Evolutionary conservation across 2,329 filamentous ascomycete genomes (phyloP), one percentile per base, ranked within the genome.

Genomic region (Metarhizium album): DNA sequence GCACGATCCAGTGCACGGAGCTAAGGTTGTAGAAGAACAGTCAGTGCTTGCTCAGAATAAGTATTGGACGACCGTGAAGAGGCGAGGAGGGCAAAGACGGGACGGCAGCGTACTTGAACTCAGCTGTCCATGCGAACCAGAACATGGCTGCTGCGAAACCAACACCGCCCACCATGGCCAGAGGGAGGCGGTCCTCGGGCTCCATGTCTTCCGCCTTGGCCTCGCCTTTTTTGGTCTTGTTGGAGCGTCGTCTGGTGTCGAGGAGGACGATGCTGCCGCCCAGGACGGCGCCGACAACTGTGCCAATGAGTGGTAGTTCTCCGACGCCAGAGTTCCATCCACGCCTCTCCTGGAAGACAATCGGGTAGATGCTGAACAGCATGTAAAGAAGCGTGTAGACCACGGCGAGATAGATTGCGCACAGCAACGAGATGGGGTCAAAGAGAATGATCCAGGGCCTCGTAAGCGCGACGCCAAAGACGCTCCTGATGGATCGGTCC

Each of bases 121-220:
- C 64, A 1, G 68, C 72, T 1, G 76, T 78, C 80, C 80, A 83
- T 1, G 79, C 77, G 52, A 83, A 80, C 74, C 75, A 79, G 66
- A 84, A 82, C 53, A 84, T 71, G 11, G 78, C 73, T 13, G 80
- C 60, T 1, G 82, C 79, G 11, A 85, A 69, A 2, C 69, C 64
- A 14, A 78, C 52, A 4, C 73, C 69, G 3, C 74, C 78, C 9
- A 74, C 56, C 55, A 83, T 79, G 27, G 80, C 79, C 4, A 85
- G 67, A 0, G 79, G 76, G 0, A 87, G 70, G 1, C 83, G 75
- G 20, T 75, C 71, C 51, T 79, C 75, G 0, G 75, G 72, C 42
- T 61, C 58, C 13, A 69, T 47, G 23, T 60, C 55, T 4, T 54
- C 48, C n/a, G 55, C 33, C 42, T 50, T 58, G 20, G 52, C 48